These are phyloP conservation scores for Xylariaceae sp. DNA, from an alignment of 2,329 filamentous ascomycete species.

Conservation along the genomic window DNA sequence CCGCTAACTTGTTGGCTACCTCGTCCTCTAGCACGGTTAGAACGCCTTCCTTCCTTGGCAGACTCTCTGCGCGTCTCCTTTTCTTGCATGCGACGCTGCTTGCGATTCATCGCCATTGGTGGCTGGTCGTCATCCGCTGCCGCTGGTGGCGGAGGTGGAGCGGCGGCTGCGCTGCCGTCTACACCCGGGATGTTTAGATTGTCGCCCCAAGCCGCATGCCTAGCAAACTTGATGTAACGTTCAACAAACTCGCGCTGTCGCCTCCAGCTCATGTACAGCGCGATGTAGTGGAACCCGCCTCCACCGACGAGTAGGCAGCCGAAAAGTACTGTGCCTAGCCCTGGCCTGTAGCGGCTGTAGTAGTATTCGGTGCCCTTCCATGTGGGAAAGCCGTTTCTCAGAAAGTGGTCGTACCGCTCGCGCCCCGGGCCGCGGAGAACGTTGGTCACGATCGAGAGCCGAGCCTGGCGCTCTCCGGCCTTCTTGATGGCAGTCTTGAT, in stretches of 20 bases:
- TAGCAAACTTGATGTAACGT: slow-evolving; percentile 87
- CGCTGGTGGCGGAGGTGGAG: slow-evolving; percentile 51
- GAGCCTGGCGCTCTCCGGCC: slow-evolving; percentile 81
- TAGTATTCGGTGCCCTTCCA: slow-evolving; percentile 99
- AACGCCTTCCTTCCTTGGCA: slow-evolving; percentile 57
- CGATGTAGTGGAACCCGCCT: slow-evolving; percentile 85
- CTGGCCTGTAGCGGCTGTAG: slow-evolving; percentile 91
- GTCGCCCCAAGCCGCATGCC: slow-evolving; percentile 88
- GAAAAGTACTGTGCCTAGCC: slow-evolving; percentile 80
- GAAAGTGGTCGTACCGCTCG: slow-evolving; percentile 93
- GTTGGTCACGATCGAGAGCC: slow-evolving; percentile 82
- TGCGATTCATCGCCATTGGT: slow-evolving; percentile 74
- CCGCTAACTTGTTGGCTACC: slow-evolving; percentile 49
- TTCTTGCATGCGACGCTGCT: slow-evolving; percentile 87
- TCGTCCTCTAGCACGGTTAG: slow-evolving; percentile 45
- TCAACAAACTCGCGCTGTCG: slow-evolving; percentile 90
- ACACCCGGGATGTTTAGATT: slow-evolving; percentile 74
- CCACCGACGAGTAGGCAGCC: slow-evolving; percentile 84
- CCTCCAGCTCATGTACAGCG: slow-evolving; percentile 85
- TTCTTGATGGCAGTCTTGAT: slow-evolving; percentile 79
- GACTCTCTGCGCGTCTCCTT: slow-evolving; percentile 77
- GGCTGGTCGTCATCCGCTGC: slow-evolving; percentile 56
- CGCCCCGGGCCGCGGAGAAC: slow-evolving; percentile 82
- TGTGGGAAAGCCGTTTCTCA: slow-evolving; percentile 88
- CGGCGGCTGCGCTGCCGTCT: slow-evolving; percentile 52